Percentiles rank a stretch among this genome's conserved stretches.
phyloP scores from a whole-genome alignment of 2,329 filamentous ascomycete species.

The Xylariomycetidae sp. region DNA sequence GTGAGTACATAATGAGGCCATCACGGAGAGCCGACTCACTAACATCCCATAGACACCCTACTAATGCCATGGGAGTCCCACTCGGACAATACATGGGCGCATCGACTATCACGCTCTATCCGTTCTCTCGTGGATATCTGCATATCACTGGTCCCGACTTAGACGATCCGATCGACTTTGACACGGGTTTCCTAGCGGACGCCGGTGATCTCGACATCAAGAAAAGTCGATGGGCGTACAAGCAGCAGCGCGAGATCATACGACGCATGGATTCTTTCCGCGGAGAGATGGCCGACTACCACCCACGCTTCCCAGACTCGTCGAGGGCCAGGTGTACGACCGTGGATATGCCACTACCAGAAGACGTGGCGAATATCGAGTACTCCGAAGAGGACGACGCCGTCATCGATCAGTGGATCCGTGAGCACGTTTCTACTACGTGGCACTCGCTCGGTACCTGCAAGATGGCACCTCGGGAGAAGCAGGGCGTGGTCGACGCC shows the following conservation, averaged over 20 bases:
- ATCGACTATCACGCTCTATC: background rate
- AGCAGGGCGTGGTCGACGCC: background rate
- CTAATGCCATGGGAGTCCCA: background rate
- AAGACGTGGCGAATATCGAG: conserved; percentile 1
- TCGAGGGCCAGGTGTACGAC: background rate
- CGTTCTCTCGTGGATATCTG: background rate
- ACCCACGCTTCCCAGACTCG: conserved; percentile 14
- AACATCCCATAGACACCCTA: background rate
- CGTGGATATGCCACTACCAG: background rate
- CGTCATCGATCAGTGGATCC: conserved; percentile 2
- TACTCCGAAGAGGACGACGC: conserved; percentile 3
- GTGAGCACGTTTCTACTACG: background rate
- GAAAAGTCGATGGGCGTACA: conserved; percentile 57
- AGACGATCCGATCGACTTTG: conserved; percentile 44
- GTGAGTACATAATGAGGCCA: background rate
- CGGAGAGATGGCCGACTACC: conserved; percentile 36
- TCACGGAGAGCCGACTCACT: background rate
- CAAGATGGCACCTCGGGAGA: background rate
- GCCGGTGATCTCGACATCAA: conserved; percentile 43
- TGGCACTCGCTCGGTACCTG: conserved; percentile 1
- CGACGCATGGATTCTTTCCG: conserved; percentile 47
- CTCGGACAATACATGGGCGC: background rate
- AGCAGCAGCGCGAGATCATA: conserved; percentile 54
- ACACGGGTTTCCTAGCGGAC: conserved; percentile 51
- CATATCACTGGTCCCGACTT: conserved; percentile 44